Base-by-base conservation (phyloP, 306 rosid genomes). In the Prunus davidiana region DNA sequence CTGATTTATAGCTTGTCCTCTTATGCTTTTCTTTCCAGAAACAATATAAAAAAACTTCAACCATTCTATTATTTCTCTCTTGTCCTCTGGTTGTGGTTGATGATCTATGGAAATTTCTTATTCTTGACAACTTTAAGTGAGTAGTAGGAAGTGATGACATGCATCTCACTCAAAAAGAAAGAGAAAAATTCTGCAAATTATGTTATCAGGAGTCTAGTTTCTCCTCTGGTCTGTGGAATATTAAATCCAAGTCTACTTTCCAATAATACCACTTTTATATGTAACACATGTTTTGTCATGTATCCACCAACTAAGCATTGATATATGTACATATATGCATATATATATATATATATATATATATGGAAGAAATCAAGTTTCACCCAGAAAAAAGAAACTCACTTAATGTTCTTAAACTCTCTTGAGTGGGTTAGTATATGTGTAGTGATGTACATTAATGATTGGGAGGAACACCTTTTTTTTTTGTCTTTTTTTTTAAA, bases 1-100 rank as follows among this genome's bases (percentile, higher is more conserved):
- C 72, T 80, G 85, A 81, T 77, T 70, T 76, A 62, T 77, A 77
- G 10, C 54, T 85, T 85, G 89, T 88, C 91, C 82, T 82, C 84
- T 82, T 82, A 72, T 79, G 83, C 81, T 51, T 68, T 68, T 72
- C 65, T 20, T 71, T 61, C 12, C 28, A 58, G 51, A 19, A 25
- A 3, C 3, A 12, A 28, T 28, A 28, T 28, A 61, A 32, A 32
- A 32, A 32, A 32, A 1, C 38, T 32, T 32, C 38, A 32, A 32
- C 38, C 71, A 73, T 75, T 84, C 76, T 28, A 78, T 68, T 80
- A 32, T 62, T 66, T 79, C 3, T 79, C 3, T 25, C 52, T 18
- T 69, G 67, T 64, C 78, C 64, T 78, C 64, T 66, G 38, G 22
- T 55, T 41, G 54, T 24, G 71, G 57, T 43, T 51, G 20, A 56